Base-by-base conservation (phyloP, 2,329 filamentous ascomycete species). In the Coniochaeta hoffmannii region DNA sequence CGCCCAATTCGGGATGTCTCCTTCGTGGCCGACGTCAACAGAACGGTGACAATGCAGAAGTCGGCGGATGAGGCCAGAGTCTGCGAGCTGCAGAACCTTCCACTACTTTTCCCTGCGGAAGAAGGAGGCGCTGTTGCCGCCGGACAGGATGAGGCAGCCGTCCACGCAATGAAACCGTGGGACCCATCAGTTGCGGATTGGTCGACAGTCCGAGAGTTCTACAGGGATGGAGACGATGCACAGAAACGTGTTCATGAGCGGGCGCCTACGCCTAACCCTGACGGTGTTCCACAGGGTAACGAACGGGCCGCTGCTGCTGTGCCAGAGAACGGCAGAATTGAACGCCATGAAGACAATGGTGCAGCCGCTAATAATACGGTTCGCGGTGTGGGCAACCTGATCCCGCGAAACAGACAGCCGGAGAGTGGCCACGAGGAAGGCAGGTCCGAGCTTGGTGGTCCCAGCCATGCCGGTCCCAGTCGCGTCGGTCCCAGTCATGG, bases 21-120 rank as follows among this genome's bases (percentile, higher is more conserved):
- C 0, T 72, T 72, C 32, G 15, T 59, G 1, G 60, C 65, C n/a
- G 71, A 73, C 19, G 17, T 73, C 9, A 64, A 62, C 15, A 64
- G 57, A 3, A 57, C 61, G 0, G 64, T 62, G 0, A 63, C 57
- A 4, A 49, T 54, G 28, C 61, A 59, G 1, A 70, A 71, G 58
- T 24, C 50, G 2, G 49, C 11, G 7, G 12, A 31, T 1, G 54
- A 59, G 26, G 56, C 54, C 5, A 30, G 57, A 0, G 55, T 53
- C 9, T 59, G 63, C 12, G 52, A 64, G 26, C 49, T 70, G 1
- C 52, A 62, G 7, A 68, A 66, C 8, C 58, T 71, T 1, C 30
- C 22, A 0, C 53, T 56, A 0, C 51, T 68, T 2, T 54, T 66
- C 1, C 36, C 22, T 4, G 8, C 28, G 7, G 11, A 31, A 28